Conservation (phyloP, 192 early-diverging fungal species). For the Backusella westeae region DNA sequence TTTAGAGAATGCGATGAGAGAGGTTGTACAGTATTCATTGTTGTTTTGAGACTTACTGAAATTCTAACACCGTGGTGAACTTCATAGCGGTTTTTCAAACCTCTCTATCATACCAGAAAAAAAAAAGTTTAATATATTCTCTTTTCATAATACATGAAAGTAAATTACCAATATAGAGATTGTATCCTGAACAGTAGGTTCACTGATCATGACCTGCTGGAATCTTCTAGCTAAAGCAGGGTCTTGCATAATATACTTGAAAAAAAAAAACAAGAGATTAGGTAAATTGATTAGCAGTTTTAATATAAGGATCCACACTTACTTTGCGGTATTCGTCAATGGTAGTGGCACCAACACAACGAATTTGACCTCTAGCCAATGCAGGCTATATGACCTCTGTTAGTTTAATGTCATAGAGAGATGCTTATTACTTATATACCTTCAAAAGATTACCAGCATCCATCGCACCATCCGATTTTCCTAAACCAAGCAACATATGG, state of each 20-base stretch:
- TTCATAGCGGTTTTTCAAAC: conserved; percentile 75
- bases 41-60: conserved; percentile 31
- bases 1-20: background rate
- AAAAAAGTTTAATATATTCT: background rate
- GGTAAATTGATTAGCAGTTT: background rate
- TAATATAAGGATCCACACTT: background rate
- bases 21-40: background rate
- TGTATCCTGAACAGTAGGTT: conserved; percentile 57
- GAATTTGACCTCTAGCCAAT: conserved; percentile 67
- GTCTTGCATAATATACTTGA: conserved; percentile 63
- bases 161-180: conserved; percentile 61
- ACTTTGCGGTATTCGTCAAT: conserved; percentile 75
- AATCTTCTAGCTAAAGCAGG: conserved; percentile 74
- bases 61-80: conserved; percentile 82
- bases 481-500: conserved; percentile 72
- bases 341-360: conserved; percentile 78
- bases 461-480: conserved; percentile 75
- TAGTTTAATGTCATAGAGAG: background rate
- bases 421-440: background rate
- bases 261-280: background rate
- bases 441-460: conserved; percentile 82
- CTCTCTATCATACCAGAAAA: conserved; percentile 35
- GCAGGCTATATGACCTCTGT: conserved; percentile 47
- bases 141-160: background rate
- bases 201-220: conserved; percentile 66